These are phyloP conservation scores for Alternaria rosae DNA, from an alignment of 2,329 filamentous ascomycete species.

Conservation along the genomic window DNA sequence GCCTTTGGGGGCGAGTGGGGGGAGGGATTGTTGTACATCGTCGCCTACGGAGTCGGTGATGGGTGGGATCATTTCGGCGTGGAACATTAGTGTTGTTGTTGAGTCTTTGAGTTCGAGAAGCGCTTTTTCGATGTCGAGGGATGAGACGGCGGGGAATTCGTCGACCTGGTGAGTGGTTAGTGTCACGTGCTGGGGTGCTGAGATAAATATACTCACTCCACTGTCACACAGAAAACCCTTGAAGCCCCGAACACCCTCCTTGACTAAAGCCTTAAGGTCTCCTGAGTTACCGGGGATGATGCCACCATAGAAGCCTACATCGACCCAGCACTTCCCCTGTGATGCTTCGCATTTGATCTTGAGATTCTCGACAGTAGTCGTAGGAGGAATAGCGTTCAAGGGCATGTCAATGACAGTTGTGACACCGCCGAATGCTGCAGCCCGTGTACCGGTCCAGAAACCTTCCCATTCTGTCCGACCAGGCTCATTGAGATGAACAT, in stretches of 20 bases:
- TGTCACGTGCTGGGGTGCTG: slow-evolving; percentile 6
- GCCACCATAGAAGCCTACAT: slow-evolving; percentile 98
- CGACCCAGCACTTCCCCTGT: slow-evolving; percentile 91
- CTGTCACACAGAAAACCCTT: slow-evolving; percentile 98
- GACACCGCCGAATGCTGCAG: slow-evolving; percentile 93
- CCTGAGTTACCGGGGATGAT: slow-evolving; percentile 87
- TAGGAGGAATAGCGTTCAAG: slow-evolving; percentile 94
- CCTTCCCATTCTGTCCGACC: slow-evolving; percentile 98
- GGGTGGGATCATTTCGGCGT: slow-evolving; percentile 97
- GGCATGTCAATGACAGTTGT: slow-evolving; percentile 99
- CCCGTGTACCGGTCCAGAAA: slow-evolving; percentile 92
- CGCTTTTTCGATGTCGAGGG: slow-evolving; percentile 77
- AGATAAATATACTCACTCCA: slow-evolving; percentile 68
- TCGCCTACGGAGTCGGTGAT: slow-evolving; percentile 81
- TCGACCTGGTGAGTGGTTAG: slow-evolving; percentile 69
- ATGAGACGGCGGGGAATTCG: slow-evolving; percentile 91
- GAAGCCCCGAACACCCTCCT: slow-evolving; percentile 89
- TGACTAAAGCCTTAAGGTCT: slow-evolving; percentile 80
- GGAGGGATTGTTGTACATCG: slow-evolving; percentile 72
- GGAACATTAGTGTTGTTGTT: slow-evolving; percentile 96
- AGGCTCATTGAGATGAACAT: slow-evolving; percentile 97
- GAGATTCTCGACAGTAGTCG: slow-evolving; percentile 83
- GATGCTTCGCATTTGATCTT: slow-evolving; percentile 86
- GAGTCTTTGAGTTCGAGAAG: slow-evolving; percentile 81
- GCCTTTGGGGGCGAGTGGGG: slow-evolving; percentile 74